These are phyloP conservation scores for Pseudonitzschia delicatissima DNA, from an alignment of 108 stramenopile genomes.

Conservation along the genomic window DNA sequence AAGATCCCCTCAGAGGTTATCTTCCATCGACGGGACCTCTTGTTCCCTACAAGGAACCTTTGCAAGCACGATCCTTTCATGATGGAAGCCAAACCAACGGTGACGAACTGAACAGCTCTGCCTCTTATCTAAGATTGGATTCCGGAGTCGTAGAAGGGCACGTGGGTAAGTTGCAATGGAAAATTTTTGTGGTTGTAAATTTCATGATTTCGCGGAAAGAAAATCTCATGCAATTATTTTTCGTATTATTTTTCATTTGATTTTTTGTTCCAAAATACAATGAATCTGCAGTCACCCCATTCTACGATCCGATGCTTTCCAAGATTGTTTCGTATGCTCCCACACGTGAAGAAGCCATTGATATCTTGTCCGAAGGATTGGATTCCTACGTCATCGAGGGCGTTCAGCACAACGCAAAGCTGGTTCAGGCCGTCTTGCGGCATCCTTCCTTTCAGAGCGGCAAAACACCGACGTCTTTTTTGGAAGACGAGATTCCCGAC, in stretches of 20 bases:
- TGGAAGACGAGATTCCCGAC: conserved; percentile 87
- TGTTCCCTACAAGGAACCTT: conserved; percentile 63
- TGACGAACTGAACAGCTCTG: conserved; percentile 1
- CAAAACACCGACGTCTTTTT: conserved; percentile 90
- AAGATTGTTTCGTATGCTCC: conserved; percentile 84
- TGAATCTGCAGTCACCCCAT: conserved; percentile 51
- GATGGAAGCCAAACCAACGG: not conserved
- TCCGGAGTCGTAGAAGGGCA: conserved; percentile 87
- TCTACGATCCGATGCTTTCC: conserved; percentile 97
- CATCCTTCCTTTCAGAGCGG: conserved; percentile 76
- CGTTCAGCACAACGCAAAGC: conserved; percentile 86
- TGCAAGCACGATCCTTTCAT: not conserved
- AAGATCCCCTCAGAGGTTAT: conserved; percentile 94
- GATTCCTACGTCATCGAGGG: conserved; percentile 92
- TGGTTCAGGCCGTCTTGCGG: conserved; percentile 45
- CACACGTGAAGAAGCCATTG: conserved; percentile 67
- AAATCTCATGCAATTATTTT: too few relatives aligned
- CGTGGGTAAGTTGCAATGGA: conserved; percentile 32
- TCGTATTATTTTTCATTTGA: not conserved
- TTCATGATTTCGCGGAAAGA: too few relatives aligned
- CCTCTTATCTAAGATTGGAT: conserved; percentile 39
- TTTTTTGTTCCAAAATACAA: not conserved
- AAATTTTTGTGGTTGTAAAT: not conserved
- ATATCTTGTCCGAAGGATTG: conserved; percentile 65
- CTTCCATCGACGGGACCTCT: conserved; percentile 88